Evolutionary conservation across 2,329 filamentous ascomycete species (phyloP).

Genomic region (Lachnellula subtilissima): DNA sequence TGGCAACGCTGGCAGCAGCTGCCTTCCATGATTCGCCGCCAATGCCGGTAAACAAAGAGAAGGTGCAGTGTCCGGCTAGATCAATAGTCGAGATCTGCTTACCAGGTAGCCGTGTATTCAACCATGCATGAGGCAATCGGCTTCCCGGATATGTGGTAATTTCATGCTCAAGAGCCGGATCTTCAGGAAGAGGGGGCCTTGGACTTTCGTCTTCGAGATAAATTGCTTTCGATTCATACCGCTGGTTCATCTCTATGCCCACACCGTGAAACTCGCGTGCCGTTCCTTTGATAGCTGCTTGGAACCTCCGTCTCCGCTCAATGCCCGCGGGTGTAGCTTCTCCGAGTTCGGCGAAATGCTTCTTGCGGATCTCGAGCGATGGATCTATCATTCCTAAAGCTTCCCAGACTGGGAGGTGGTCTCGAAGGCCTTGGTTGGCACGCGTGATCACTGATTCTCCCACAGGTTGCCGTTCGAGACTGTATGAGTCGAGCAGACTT

Average conservation of each 20-base stretch:
- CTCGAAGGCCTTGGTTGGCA: conserved; percentile 52
- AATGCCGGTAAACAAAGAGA: conserved; percentile 49
- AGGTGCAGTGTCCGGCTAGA: conserved; percentile 51
- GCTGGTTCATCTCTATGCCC: conserved; percentile 56
- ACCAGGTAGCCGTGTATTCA: conserved; percentile 45
- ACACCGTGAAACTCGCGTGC: conserved; percentile 49
- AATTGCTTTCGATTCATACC: conserved; percentile 43
- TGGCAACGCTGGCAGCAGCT: conserved; percentile 40
- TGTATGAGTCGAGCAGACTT: conserved; percentile 41
- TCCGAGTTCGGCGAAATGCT: conserved; percentile 39
- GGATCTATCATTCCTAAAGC: conserved; percentile 41
- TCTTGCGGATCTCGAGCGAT: conserved; percentile 36
- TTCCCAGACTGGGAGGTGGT: conserved; percentile 44
- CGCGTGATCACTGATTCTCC: conserved; percentile 44
- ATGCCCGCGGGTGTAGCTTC: conserved; percentile 35
- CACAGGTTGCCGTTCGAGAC: conserved; percentile 45
- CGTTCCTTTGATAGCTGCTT: conserved; percentile 39
- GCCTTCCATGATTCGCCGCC: conserved; percentile 50
- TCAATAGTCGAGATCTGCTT: conserved; percentile 53
- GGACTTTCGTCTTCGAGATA: conserved; percentile 40
- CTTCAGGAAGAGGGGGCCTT: conserved; percentile 28
- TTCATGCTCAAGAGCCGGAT: conserved; percentile 40
- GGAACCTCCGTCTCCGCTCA: conserved; percentile 36
- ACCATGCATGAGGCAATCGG: conserved; percentile 59
- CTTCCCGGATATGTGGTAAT: conserved; percentile 54